Evolutionary conservation across 371 early-diverging fungal genomes (phyloP).

Genomic region (Circinella umbellata): DNA sequence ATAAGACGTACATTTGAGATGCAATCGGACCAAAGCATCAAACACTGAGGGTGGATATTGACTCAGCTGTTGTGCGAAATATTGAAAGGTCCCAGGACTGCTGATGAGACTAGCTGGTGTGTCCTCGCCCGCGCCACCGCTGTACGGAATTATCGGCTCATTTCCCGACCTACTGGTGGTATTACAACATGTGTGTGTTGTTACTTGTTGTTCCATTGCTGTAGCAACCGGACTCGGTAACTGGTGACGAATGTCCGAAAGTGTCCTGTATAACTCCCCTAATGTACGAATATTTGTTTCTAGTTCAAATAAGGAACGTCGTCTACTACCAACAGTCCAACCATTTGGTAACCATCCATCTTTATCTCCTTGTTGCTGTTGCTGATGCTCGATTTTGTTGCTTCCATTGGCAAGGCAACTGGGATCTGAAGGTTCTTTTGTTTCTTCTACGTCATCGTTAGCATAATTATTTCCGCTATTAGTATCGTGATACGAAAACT

Average conservation of each 20-base stretch:
- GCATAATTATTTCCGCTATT: neutral
- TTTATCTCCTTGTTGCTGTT: neutral
- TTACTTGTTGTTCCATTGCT: conserved; percentile 21
- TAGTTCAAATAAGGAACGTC: conserved; percentile 31
- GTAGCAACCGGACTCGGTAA: conserved; percentile 27
- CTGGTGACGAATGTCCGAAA: conserved; percentile 31
- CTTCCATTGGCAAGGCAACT: neutral
- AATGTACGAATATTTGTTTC: conserved; percentile 45
- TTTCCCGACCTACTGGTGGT: neutral
- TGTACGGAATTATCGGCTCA: conserved; percentile 4
- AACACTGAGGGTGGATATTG: conserved; percentile 29
- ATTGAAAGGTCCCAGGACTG: conserved; percentile 13
- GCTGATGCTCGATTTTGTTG: no score
- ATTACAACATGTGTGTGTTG: neutral
- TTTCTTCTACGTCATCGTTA: neutral
- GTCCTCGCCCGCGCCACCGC: conserved; percentile 2
- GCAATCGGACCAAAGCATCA: conserved; percentile 25
- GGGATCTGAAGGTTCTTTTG: neutral
- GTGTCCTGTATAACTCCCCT: conserved; percentile 30
- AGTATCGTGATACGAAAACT: neutral
- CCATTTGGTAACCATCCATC: conserved; percentile 27
- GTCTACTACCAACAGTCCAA: conserved; percentile 25
- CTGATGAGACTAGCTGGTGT: conserved; percentile 11
- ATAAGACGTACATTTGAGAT: conserved; percentile 23
- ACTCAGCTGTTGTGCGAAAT: conserved; percentile 20